Base-by-base conservation (phyloP, 2,329 filamentous ascomycete genomes). In the Neonectria ditissima region DNA sequence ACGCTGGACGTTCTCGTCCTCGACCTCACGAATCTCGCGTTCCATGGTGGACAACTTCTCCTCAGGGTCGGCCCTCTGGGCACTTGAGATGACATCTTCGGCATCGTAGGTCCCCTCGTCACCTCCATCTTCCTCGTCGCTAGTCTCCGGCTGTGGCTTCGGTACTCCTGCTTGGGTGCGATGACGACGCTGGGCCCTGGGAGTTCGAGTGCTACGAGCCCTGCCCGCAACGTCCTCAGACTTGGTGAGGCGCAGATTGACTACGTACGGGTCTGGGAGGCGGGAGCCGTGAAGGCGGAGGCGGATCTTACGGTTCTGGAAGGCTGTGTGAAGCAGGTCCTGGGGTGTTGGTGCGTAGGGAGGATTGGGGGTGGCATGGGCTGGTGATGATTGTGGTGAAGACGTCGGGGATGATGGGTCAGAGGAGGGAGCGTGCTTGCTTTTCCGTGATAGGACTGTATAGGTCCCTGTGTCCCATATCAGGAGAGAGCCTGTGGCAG, bases 401-500 rank as follows among this genome's bases (percentile, higher is more conserved):
- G 62, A 55, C 1, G 66, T 59, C 3, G 68, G 70, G 30, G 68
- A 69, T 22, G 61, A 67, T n/a, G 73, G 76, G 28, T 77, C 77
- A 10, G 73, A 73, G 1, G 78, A 62, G 3, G 78, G 73, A 1
- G 72, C 72, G 51, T 77, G 70, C 53, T 82, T 78, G 54, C 67
- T 76, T 34, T 64, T 71, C n/a, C 72, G 79, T 8, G 84, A 81
- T 13, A 90, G 77, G 11, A 89, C 73, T 45, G 82, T 80, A 68
- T 88, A 90, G 32, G 84, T 84, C 2, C 87, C 87, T 1, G 85
- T 88, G 68, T 89, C 87, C 87, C 87, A 90, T 43, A 90, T 85
- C 10, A 90, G 78, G 62, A 90, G 80, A 9, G 85, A 88, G 2
- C 87, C 87, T 4, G 86, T 88, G 14, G 78, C 75, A 2, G 71